Conservation (phyloP, 1,284 basidiomycete genomes). For the Volvariella surrecta region DNA sequence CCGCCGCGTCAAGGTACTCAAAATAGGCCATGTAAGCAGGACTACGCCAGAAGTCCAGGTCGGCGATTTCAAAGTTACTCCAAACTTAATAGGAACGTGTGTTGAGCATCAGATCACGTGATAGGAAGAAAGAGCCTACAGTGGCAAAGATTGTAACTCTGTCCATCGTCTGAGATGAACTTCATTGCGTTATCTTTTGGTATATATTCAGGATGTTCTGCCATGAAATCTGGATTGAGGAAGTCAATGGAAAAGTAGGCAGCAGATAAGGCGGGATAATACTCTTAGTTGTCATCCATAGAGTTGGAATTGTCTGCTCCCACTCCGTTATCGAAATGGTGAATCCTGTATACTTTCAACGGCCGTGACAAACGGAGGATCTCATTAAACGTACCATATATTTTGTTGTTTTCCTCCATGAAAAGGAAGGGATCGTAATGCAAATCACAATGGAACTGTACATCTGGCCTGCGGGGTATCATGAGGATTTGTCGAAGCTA, state of each 20-base stretch:
- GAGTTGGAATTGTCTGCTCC: constrained; percentile 61
- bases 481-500: background rate
- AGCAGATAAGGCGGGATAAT: background rate
- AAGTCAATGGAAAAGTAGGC: constrained; percentile 12
- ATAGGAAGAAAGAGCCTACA: constrained; percentile 29
- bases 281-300: constrained; percentile 63
- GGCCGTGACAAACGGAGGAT: background rate
- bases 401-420: constrained; percentile 70
- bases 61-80: constrained; percentile 76
- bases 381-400: constrained; percentile 43
- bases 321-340: constrained; percentile 76
- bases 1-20: constrained; percentile 58
- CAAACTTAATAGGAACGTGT: constrained; percentile 38
- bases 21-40: constrained; percentile 69
- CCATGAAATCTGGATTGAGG: constrained; percentile 43
- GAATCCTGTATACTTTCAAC: constrained; percentile 28
- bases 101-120: no score
- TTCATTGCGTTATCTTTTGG: constrained; percentile 57
- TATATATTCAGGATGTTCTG: constrained; percentile 52
- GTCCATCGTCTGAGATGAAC: constrained; percentile 63
- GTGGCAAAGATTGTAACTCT: constrained; percentile 69
- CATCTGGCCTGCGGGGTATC: constrained; percentile 38
- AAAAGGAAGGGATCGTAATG: constrained; percentile 68
- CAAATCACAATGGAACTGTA: constrained; percentile 70
- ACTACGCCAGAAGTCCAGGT: constrained; percentile 50